A percentile compares a stretch with the other conserved stretches of the same genome.
Evolutionary conservation across 148 eudicot genomes (phyloP).

Genomic region (Selenicereus undatus): DNA sequence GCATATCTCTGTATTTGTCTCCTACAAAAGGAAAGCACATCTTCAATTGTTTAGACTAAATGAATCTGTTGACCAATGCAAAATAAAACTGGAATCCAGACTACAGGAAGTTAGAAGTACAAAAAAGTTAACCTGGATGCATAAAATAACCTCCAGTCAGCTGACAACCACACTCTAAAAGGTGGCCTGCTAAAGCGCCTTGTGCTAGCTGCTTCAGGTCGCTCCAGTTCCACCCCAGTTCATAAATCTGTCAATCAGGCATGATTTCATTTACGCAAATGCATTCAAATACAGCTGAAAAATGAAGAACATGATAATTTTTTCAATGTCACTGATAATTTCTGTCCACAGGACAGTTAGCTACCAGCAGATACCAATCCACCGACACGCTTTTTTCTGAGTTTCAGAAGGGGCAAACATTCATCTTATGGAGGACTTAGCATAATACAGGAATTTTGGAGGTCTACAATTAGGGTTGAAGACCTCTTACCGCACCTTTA

Average conservation of each 20-base stretch:
- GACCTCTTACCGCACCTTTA: too few species aligned
- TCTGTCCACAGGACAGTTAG: neutral
- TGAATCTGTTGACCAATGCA: neutral
- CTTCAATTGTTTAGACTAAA: neutral
- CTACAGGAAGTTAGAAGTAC: neutral
- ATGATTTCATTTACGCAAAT: constrained; percentile 10
- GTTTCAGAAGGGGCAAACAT: neutral
- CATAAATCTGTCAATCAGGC: constrained; percentile 61
- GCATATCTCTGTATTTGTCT: constrained; percentile 65
- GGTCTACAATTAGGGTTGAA: too few species aligned
- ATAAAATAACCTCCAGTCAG: constrained; percentile 96
- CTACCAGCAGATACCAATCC: neutral
- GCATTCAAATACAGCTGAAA: neutral
- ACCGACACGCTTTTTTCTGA: neutral
- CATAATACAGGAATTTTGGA: too few species aligned
- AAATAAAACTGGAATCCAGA: neutral
- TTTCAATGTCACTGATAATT: neutral
- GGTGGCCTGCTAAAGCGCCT: constrained; percentile 93
- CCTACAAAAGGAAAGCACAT: constrained; percentile 40
- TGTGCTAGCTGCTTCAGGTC: constrained; percentile 71
- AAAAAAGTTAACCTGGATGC: constrained; percentile 68
- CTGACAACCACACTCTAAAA: constrained; percentile 98
- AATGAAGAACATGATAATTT: neutral
- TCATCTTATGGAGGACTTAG: neutral
- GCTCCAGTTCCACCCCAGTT: constrained; percentile 97